Percentiles rank a stretch among this genome's conserved stretches.
phyloP scores from a whole-genome alignment of 2,329 filamentous ascomycete genomes.

The Neonectria faginata region DNA sequence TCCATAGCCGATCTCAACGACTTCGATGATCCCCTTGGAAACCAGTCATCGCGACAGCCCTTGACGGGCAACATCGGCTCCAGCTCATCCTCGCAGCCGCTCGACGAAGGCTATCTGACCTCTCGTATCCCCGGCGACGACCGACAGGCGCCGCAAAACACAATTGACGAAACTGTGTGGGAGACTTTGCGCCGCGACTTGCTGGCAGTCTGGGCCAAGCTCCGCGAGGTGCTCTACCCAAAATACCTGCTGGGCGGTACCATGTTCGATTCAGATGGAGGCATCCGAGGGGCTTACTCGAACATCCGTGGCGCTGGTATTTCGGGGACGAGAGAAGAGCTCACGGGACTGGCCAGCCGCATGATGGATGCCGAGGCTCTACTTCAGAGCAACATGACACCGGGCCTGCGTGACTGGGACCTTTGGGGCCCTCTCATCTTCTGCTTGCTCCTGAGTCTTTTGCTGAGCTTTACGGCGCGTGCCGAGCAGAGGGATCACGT shows the following conservation, averaged over 20 bases:
- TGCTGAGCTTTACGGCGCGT: slow-evolving; percentile 85
- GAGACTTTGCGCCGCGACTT: slow-evolving; percentile 94
- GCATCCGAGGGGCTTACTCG: slow-evolving; percentile 71
- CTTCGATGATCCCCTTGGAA: slow-evolving; percentile 85
- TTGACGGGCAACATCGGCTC: slow-evolving; percentile 86
- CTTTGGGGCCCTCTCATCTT: slow-evolving; percentile 97
- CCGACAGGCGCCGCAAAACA: slow-evolving; percentile 87
- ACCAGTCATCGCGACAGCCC: slow-evolving; percentile 78
- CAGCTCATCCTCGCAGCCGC: slow-evolving; percentile 63
- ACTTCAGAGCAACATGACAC: slow-evolving; percentile 80
- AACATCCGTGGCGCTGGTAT: slow-evolving; percentile 70
- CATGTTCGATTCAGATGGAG: slow-evolving; percentile 68
- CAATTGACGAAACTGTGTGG: slow-evolving; percentile 98
- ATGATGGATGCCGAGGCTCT: slow-evolving; percentile 73
- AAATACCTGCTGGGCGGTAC: slow-evolving; percentile 86
- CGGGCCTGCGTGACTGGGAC: slow-evolving; percentile 95
- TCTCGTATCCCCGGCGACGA: slow-evolving; percentile 94
- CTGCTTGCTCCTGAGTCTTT: slow-evolving; percentile 86
- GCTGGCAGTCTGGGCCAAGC: slow-evolving; percentile 95
- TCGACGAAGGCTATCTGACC: slow-evolving; percentile 86
- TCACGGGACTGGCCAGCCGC: slow-evolving; percentile 70
- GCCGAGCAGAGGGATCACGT: slow-evolving; percentile 86
- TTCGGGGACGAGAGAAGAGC: slow-evolving; percentile 70
- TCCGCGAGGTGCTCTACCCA: slow-evolving; percentile 96
- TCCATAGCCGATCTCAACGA: slow-evolving; percentile 83